Conservation (phyloP, 2,329 filamentous ascomycete species). For the Trichoderma arundinaceum region DNA sequence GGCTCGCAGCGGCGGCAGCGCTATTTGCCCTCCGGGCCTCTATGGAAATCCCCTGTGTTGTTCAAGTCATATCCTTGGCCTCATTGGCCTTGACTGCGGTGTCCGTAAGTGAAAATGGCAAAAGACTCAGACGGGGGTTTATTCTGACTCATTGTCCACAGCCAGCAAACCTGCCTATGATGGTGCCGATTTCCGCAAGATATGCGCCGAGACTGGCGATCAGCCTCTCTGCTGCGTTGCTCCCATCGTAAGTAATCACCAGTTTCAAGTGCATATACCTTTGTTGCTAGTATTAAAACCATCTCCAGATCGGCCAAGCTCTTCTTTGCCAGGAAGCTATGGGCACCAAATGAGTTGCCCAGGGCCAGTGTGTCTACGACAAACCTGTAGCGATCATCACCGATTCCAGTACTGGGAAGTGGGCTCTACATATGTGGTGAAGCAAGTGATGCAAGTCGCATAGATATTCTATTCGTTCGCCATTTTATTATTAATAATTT, state of each 20-base stretch:
- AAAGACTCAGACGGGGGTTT: neutral
- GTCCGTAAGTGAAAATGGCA: constrained; percentile 27
- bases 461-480: neutral
- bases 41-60: constrained; percentile 34
- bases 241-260: constrained; percentile 27
- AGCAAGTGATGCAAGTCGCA: neutral
- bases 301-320: constrained; percentile 11
- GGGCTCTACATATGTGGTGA: neutral
- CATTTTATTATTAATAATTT: neutral
- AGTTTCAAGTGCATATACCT: neutral
- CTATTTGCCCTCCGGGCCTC: neutral
- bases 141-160: neutral
- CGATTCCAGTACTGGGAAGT: neutral
- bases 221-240: constrained; percentile 31
- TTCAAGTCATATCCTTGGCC: constrained; percentile 21
- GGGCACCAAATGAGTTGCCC: neutral
- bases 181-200: constrained; percentile 19
- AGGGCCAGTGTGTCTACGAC: neutral
- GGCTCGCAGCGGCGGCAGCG: neutral
- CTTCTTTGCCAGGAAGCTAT: constrained; percentile 9
- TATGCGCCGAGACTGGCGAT: constrained; percentile 16
- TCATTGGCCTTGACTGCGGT: constrained; percentile 29
- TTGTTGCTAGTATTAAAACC: neutral
- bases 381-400: neutral
- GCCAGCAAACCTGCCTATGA: neutral